Percentiles rank a stretch among this genome's conserved stretches.
Conservation (phyloP, 192 early-diverging fungal species). For the Irineochytrium annulatum region DNA sequence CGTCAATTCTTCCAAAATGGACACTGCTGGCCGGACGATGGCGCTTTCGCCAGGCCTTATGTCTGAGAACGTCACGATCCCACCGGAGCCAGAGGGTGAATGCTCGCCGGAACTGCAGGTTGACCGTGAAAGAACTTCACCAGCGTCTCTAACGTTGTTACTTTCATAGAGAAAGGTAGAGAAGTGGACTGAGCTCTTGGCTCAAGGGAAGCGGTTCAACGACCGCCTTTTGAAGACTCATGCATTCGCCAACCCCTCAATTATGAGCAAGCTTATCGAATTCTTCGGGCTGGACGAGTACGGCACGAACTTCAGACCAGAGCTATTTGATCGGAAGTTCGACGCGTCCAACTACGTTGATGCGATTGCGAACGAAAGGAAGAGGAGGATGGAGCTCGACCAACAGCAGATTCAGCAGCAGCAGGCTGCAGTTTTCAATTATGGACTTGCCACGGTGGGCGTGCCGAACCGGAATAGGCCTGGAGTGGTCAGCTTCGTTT, state of each 20-base stretch:
- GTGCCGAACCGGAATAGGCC: no score
- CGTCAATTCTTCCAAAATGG: no score
- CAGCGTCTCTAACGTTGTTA: neutral
- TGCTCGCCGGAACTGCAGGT: neutral
- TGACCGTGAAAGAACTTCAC: neutral
- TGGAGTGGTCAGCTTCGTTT: no score
- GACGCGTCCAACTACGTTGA: no score
- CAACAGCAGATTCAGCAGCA: no score
- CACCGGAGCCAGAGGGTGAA: neutral
- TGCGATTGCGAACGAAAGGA: no score
- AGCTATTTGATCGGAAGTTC: constrained; percentile 70
- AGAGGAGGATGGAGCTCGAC: no score
- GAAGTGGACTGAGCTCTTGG: constrained; percentile 65
- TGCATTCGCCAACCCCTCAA: constrained; percentile 86
- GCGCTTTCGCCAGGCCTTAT: no score
- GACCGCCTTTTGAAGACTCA: constrained; percentile 76
- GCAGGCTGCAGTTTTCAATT: no score
- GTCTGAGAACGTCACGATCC: no score
- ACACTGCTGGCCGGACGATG: no score
- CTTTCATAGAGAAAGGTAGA: constrained; percentile 63
- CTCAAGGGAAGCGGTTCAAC: constrained; percentile 75
- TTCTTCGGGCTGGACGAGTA: constrained; percentile 76
- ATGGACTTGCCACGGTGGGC: no score
- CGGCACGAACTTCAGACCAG: constrained; percentile 70
- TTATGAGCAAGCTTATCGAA: constrained; percentile 82